Evolutionary conservation across 1,139 yeast species (phyloP).

Genomic region (Pneumocystis canis): DNA sequence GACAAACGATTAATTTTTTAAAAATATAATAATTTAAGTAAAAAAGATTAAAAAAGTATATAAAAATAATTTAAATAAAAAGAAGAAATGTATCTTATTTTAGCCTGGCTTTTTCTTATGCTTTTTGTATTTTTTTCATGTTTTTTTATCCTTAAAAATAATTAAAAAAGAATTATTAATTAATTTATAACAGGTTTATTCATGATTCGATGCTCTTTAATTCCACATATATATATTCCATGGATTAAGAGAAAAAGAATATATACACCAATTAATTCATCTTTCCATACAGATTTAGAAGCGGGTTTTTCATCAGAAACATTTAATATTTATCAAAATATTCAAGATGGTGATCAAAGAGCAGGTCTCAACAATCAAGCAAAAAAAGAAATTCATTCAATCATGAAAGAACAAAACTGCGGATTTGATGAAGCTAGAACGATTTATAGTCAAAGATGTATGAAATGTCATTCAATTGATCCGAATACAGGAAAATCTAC

Average conservation of each 20-base stretch:
- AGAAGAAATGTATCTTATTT: not conserved
- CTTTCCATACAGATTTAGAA: constrained; percentile 47
- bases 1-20: too few species aligned
- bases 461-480: constrained; percentile 7
- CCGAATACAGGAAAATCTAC: constrained; percentile 11
- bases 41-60: not conserved
- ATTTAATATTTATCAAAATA: constrained; percentile 42
- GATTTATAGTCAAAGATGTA: constrained; percentile 13
- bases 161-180: not conserved
- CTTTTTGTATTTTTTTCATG: not conserved
- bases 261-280: constrained; percentile 11
- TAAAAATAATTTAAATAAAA: not conserved
- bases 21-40: too few species aligned
- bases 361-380: constrained; percentile 46
- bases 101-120: not conserved
- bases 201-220: not conserved
- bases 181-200: not conserved
- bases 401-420: constrained; percentile 39
- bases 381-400: constrained; percentile 35
- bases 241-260: not conserved
- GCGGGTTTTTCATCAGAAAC: constrained; percentile 49
- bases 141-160: not conserved
- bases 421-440: constrained; percentile 61
- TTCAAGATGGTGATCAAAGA: constrained; percentile 37
- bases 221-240: not conserved